These are phyloP conservation scores for Claviceps monticola DNA, from an alignment of 2,329 filamentous ascomycete species.

Conservation along the genomic window DNA sequence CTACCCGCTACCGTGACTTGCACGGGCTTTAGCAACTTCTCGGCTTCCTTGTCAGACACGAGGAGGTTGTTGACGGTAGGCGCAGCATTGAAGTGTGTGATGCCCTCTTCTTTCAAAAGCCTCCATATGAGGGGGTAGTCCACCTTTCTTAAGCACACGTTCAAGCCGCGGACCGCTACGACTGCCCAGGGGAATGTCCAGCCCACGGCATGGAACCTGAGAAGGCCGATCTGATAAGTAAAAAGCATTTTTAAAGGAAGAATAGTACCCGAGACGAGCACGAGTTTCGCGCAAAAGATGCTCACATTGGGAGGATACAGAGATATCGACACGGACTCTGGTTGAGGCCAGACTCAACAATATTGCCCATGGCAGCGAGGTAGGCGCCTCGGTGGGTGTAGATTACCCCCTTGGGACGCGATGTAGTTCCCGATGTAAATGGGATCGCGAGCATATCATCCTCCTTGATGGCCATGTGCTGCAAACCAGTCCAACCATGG, in stretches of 20 bases:
- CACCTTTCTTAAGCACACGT: conserved; percentile 88
- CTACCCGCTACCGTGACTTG: conserved; percentile 85
- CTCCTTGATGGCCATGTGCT: conserved; percentile 58
- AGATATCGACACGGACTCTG: conserved; percentile 64
- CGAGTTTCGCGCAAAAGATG: not conserved
- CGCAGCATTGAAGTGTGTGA: conserved; percentile 92
- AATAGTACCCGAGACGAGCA: too few relatives aligned
- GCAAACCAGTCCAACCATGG: conserved; percentile 65
- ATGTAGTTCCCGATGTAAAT: conserved; percentile 90
- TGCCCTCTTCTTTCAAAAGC: conserved; percentile 67
- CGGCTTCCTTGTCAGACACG: conserved; percentile 66
- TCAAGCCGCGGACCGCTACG: conserved; percentile 86
- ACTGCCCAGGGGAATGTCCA: conserved; percentile 91
- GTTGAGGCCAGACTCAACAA: conserved; percentile 81
- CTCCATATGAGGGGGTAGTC: conserved; percentile 91
- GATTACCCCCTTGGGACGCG: conserved; percentile 80
- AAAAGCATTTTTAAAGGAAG: not conserved
- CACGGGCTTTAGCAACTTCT: conserved; percentile 53
- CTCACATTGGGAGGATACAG: conserved; percentile 83
- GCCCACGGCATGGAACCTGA: conserved; percentile 50
- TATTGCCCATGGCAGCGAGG: conserved; percentile 68
- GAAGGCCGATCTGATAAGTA: not conserved
- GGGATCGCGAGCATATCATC: conserved; percentile 74
- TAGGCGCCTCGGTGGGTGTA: conserved; percentile 84
- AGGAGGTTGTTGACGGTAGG: conserved; percentile 93